Conservation (phyloP, 2,329 filamentous ascomycete species). For the Ceratocystiopsis minuta region DNA sequence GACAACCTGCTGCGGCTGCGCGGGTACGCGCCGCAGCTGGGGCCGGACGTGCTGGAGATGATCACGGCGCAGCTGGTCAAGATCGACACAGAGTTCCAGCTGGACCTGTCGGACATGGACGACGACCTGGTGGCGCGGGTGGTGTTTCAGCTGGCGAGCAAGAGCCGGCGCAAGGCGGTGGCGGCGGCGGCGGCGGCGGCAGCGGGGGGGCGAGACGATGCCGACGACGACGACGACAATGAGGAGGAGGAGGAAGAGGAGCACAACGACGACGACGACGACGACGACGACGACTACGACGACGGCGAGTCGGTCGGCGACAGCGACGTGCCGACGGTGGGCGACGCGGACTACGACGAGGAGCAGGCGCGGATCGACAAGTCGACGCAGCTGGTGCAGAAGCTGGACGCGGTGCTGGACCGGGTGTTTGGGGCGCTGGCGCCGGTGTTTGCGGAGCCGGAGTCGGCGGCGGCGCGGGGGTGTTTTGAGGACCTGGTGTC, state of each 20-base stretch:
- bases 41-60: conserved; percentile 62
- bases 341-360: conserved; percentile 48
- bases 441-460: conserved; percentile 50
- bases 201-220: conserved; percentile 10
- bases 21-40: conserved; percentile 59
- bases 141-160: conserved; percentile 31
- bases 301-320: conserved; percentile 17
- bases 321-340: conserved; percentile 51
- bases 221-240: conserved; percentile 24
- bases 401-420: conserved; percentile 81
- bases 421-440: conserved; percentile 72
- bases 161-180: background rate
- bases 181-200: background rate
- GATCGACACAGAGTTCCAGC: conserved; percentile 88
- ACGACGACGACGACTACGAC: background rate
- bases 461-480: conserved; percentile 49
- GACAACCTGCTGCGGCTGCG: conserved; percentile 65
- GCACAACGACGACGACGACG: background rate
- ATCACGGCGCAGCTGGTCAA: conserved; percentile 79
- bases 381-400: conserved; percentile 67
- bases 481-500: conserved; percentile 63
- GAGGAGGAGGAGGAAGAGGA: conserved; percentile 28
- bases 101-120: conserved; percentile 81
- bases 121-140: conserved; percentile 68
- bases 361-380: conserved; percentile 46